Conservation (phyloP, 352 stramenopile species). For the Blastocystis sp. region DNA sequence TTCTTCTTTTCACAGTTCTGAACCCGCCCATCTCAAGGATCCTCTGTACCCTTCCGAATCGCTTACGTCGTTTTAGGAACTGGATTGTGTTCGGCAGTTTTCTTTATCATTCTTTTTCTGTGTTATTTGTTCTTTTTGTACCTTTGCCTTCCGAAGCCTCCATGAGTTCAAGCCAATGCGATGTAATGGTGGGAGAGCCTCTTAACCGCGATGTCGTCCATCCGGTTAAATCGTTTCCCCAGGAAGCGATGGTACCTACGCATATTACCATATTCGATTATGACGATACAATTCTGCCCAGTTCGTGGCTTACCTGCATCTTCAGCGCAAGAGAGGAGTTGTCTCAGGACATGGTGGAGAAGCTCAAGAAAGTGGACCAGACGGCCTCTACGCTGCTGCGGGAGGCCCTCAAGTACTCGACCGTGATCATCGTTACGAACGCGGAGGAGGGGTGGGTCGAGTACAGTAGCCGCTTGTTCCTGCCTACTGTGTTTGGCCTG, state of each 20-base stretch:
- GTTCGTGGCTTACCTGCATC: constrained; percentile 56
- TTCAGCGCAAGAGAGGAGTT: not conserved
- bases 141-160: not conserved
- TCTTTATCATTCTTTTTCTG: not conserved
- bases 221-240: not conserved
- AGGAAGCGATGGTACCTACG: not conserved
- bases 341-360: not conserved
- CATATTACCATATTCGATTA: constrained; percentile 59
- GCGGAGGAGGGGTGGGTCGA: constrained; percentile 78
- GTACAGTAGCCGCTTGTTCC: constrained; percentile 72
- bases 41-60: too few relatives aligned
- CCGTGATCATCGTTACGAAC: constrained; percentile 76
- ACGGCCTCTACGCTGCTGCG: constrained; percentile 69
- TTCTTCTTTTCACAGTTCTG: too few relatives aligned
- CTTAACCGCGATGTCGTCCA: not conserved
- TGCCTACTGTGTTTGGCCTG: constrained; percentile 70
- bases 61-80: too few relatives aligned
- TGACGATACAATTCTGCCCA: constrained; percentile 59
- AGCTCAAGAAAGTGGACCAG: constrained; percentile 70
- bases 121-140: not conserved
- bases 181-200: not conserved
- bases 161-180: not conserved
- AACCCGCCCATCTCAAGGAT: too few relatives aligned
- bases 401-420: constrained; percentile 67
- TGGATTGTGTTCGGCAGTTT: not conserved